Base-by-base conservation (phyloP, 2,329 filamentous ascomycete genomes). In the Beauveria brongniartii region DNA sequence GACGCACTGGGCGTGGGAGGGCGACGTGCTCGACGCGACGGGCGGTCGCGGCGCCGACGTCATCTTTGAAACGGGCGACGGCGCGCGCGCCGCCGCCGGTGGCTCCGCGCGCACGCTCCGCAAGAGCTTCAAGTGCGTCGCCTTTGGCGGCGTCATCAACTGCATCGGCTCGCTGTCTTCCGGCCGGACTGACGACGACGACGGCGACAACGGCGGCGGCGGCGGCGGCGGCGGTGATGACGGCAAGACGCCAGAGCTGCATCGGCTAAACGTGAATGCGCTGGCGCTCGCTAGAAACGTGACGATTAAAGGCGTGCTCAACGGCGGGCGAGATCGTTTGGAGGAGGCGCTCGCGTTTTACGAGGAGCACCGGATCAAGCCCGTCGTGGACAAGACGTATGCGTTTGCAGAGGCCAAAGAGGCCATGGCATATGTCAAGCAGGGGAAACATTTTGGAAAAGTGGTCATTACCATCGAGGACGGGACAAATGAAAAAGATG, bases 401-500 rank as follows among this genome's bases (percentile, higher is more conserved):
- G 66, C 55, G 22, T 78, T 83, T 65, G 75, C 72, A 5, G 69
- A 82, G 67, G 75, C 74, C 16, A 73, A 71, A 56, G 74, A 80
- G 65, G 83, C 82, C 6, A 77, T 84, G 64, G 69, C 78, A 64
- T 82, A 82, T 65, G 72, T 84, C 69, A 78, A 70, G 66, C 75
- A 73, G 44, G 79, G 82, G 41, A 77, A 75, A 64, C 82, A 85
- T 65, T 82, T 85, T 68, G 82, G 83, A 26, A 86, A 86, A 71
- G 74, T 85, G 34, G 75, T 80, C 9, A 73, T 85, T 60, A 78
- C 69, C 65, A 73, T 77, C 16, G 69, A 66, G 34, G 34, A 37
- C 34, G 34, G 34, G 12, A 14, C 34, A 34, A 34, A 12, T 34
- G 30, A 12, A 3, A 3, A 34, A 5, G 30, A 34, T 9, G 30